Evolutionary conservation across 2,329 filamentous ascomycete species (phyloP).

Genomic region (Cercospora zeae-maydis): DNA sequence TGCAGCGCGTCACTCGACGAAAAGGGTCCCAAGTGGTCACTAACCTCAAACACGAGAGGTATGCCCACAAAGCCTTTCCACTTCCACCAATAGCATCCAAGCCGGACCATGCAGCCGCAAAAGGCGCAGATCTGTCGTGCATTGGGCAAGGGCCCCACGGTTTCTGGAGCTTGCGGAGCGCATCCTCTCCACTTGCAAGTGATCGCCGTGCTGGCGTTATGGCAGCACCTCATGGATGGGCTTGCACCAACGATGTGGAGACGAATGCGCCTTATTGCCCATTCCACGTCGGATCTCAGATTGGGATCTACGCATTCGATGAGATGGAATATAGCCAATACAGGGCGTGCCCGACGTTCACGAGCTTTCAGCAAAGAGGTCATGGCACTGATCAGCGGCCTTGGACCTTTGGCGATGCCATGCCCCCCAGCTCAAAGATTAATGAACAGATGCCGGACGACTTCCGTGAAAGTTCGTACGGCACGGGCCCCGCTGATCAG

Average conservation of each 20-base stretch:
- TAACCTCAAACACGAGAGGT: slow-evolving; percentile 38
- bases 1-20: slow-evolving; percentile 47
- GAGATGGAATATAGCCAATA: slow-evolving; percentile 25
- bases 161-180: slow-evolving; percentile 41
- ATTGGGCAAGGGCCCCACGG: slow-evolving; percentile 34
- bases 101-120: slow-evolving; percentile 5
- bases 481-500: slow-evolving; percentile 4
- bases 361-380: slow-evolving; percentile 24
- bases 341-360: slow-evolving; percentile 9
- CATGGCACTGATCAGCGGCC: slow-evolving; percentile 25
- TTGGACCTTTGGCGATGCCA: slow-evolving; percentile 34
- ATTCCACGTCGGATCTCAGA: slow-evolving; percentile 85
- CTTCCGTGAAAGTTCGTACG: slow-evolving; percentile 5
- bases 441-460: slow-evolving; percentile 27
- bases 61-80: slow-evolving; percentile 26
- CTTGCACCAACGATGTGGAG: slow-evolving; percentile 49
- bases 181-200: slow-evolving; percentile 10
- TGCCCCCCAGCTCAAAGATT: slow-evolving; percentile 30
- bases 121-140: slow-evolving; percentile 22
- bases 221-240: neutral
- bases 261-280: slow-evolving; percentile 94
- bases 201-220: neutral
- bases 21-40: slow-evolving; percentile 50
- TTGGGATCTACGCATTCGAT: slow-evolving; percentile 68
- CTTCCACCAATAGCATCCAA: slow-evolving; percentile 26